Conservation (phyloP, 2,329 filamentous ascomycete species). For the Aureobasidium musti region DNA sequence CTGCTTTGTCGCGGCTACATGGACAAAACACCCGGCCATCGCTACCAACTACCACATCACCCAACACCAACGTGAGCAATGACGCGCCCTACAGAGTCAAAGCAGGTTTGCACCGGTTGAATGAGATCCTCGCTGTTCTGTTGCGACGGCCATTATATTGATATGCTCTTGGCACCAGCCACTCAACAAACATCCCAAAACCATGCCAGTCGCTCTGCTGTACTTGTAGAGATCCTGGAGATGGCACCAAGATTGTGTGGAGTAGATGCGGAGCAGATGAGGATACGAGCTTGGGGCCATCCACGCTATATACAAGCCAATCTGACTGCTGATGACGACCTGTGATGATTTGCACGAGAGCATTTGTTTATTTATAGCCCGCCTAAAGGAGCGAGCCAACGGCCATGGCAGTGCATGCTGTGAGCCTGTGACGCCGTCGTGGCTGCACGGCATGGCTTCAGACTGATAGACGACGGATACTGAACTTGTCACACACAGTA, state of each 20-base stretch:
- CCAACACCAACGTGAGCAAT: neutral
- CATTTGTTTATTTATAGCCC: slow-evolving; percentile 25
- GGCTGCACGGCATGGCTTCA: neutral
- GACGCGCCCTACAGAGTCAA: slow-evolving; percentile 11
- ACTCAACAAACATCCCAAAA: neutral
- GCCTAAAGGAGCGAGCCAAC: neutral
- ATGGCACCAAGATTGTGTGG: neutral
- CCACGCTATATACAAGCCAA: slow-evolving; percentile 12
- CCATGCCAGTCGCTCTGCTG: neutral
- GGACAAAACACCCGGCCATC: slow-evolving; percentile 7
- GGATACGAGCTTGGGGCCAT: neutral
- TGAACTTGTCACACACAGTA: neutral
- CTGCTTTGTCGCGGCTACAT: slow-evolving; percentile 8
- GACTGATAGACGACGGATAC: neutral
- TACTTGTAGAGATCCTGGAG: neutral
- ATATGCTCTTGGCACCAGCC: slow-evolving; percentile 9
- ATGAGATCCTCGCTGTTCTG: neutral
- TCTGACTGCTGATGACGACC: slow-evolving; percentile 6
- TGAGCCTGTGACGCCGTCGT: neutral
- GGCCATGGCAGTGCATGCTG: neutral
- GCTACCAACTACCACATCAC: neutral
- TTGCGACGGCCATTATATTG: slow-evolving; percentile 15
- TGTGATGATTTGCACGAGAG: slow-evolving; percentile 20
- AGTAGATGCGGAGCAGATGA: slow-evolving; percentile 25
- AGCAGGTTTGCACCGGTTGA: slow-evolving; percentile 23